Percentiles rank a stretch among this genome's conserved stretches.
phyloP scores from a whole-genome alignment of 176 grass and related monocot genomes.

The Eleusine indica region DNA sequence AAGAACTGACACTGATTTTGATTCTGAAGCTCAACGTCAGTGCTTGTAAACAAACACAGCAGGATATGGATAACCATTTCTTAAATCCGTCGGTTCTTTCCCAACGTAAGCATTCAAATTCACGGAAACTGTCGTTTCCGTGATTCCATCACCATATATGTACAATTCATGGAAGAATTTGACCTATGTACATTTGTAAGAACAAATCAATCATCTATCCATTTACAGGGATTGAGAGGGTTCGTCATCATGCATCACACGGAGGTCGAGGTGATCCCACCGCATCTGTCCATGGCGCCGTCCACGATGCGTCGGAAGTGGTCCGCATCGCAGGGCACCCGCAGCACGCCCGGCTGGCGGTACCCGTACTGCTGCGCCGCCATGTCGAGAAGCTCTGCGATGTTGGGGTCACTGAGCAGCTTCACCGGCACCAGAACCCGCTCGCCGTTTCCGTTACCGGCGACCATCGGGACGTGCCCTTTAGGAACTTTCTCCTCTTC shows the following conservation, averaged over 20 bases:
- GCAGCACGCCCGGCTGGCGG: conserved; percentile 61
- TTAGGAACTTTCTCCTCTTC: not conserved
- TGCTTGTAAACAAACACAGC: too few species aligned
- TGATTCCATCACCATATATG: not conserved
- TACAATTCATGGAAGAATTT: not conserved
- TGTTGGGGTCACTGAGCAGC: conserved; percentile 46
- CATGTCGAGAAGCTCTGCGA: conserved; percentile 63
- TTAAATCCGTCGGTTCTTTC: too few species aligned
- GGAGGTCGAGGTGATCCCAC: not conserved
- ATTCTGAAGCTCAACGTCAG: too few species aligned
- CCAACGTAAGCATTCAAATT: too few species aligned
- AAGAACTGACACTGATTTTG: too few species aligned
- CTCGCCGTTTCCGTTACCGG: conserved; percentile 17
- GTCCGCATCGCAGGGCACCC: conserved; percentile 49
- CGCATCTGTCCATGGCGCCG: conserved; percentile 24
- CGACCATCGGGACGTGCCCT: conserved; percentile 56
- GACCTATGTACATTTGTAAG: not conserved
- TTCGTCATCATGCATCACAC: not conserved
- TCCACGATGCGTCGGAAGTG: conserved; percentile 43
- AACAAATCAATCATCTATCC: not conserved
- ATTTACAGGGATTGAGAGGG: not conserved
- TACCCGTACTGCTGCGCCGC: conserved; percentile 56
- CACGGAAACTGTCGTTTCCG: too few species aligned
- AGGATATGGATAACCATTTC: too few species aligned
- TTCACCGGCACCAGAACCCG: conserved; percentile 61